A percentile compares a stretch with the other conserved stretches of the same genome.
Evolutionary conservation across 164 flowering plant genomes (phyloP).

Genomic region (Platanus orientalis): DNA sequence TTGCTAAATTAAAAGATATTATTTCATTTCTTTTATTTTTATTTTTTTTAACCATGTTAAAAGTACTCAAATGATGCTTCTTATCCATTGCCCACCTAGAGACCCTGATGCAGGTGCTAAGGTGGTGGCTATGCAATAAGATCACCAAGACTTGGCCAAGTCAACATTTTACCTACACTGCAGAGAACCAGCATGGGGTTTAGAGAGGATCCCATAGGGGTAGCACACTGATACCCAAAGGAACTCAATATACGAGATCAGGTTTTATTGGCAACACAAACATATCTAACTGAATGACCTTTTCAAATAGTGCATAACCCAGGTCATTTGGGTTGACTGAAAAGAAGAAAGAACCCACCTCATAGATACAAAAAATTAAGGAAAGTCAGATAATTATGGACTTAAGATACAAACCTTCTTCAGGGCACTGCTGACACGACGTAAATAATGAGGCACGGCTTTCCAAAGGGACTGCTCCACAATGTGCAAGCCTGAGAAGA

Average conservation of each 20-base stretch:
- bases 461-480: constrained; percentile 98
- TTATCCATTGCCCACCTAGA: no score
- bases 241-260: neutral
- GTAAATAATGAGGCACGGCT: constrained; percentile 89
- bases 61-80: neutral
- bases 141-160: no score
- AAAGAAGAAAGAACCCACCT: neutral
- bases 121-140: no score
- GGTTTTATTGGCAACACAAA: neutral
- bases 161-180: no score
- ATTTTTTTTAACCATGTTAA: no score
- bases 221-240: neutral
- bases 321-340: neutral
- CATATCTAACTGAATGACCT: neutral
- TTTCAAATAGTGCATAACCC: neutral
- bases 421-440: constrained; percentile 88
- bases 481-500: constrained; percentile 63
- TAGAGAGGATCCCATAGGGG: neutral
- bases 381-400: neutral
- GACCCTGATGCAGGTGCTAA: no score
- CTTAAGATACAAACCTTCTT: constrained; percentile 55
- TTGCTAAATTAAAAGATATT: no score
- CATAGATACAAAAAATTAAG: neutral
- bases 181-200: no score
- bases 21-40: no score